Evolutionary conservation across 805 yeast species (phyloP), one percentile per base, ranked within the genome.

Genomic region (Kluyveromyces nonfermentans): DNA sequence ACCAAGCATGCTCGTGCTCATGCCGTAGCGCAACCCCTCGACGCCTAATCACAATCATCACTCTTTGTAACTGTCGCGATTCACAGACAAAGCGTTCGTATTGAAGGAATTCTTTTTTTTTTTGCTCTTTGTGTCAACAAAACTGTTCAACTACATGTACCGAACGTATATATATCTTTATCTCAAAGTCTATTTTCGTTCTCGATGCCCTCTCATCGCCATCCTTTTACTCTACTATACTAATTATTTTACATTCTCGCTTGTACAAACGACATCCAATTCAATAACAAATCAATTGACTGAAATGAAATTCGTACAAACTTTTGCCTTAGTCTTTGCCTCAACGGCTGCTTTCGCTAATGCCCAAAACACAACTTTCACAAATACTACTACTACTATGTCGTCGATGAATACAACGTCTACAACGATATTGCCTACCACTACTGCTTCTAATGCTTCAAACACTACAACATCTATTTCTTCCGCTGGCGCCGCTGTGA

Each of bases 291-390:
- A 15, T 34, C 45, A 43, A 22, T 25, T 10, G 7, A 14, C 30
- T 25, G 7, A 25, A 42, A 57, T 57, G 61, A 56, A 57, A 50
- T 49, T 56, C 45, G 48, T 58, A 32, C 42, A 50, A 41, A 44
- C 53, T 41, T 40, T 54, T 31, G 41, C 54, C 33, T 50, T 57
- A 38, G 53, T 50, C 37, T 38, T 33, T 18, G 46, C 56, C 42
- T 51, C 59, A 34, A 41, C 50, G 35, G 48, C 45, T 37, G 54
- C 53, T 37, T 40, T 50, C 20, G 46, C 45, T 40, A 40, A 49
- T 46, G 55, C 54, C 21, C 50, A 49, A 18, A 41, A 50, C 41
- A 32, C 37, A 14, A 43, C 50, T 19, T 38, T 53, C 33, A 45
- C 46, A 16, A 48, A 46, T 41, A 49, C 50, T 34, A 54, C 54